Conservation (phyloP, 495 filamentous ascomycete species). For the Lophium mytilinum region DNA sequence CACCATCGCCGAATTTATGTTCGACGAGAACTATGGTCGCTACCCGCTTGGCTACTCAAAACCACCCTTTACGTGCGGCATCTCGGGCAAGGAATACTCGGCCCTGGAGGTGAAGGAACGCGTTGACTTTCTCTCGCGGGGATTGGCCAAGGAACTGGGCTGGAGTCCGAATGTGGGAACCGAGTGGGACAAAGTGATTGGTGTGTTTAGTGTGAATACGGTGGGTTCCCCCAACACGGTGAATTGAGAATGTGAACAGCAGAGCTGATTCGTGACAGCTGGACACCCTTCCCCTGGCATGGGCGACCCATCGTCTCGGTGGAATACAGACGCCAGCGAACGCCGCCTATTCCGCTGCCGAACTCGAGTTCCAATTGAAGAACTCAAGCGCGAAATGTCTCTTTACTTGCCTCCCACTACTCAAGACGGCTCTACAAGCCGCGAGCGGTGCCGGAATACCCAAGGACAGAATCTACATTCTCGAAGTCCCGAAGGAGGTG, state of each 20-base stretch:
- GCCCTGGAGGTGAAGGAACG: slow-evolving; percentile 57
- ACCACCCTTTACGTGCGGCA: slow-evolving; percentile 74
- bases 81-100: slow-evolving; percentile 66
- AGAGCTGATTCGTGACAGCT: slow-evolving; percentile 44
- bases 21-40: slow-evolving; percentile 64
- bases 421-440: slow-evolving; percentile 61
- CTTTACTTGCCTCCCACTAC: slow-evolving; percentile 71
- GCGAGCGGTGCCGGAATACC: slow-evolving; percentile 60
- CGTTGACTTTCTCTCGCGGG: slow-evolving; percentile 61
- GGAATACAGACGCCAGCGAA: slow-evolving; percentile 76
- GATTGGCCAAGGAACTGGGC: slow-evolving; percentile 61
- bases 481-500: slow-evolving; percentile 53
- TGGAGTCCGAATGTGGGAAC: slow-evolving; percentile 67
- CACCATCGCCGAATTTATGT: slow-evolving; percentile 72
- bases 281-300: slow-evolving; percentile 67
- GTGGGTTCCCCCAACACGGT: slow-evolving; percentile 40
- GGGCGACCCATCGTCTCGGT: slow-evolving; percentile 66
- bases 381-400: slow-evolving; percentile 67
- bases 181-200: slow-evolving; percentile 81
- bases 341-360: slow-evolving; percentile 66
- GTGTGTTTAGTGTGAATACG: slow-evolving; percentile 72
- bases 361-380: slow-evolving; percentile 72
- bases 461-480: slow-evolving; percentile 62
- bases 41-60: slow-evolving; percentile 53
- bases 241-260: neutral